Conservation (phyloP, 805 yeast species). For the Candida yuanshanica region DNA sequence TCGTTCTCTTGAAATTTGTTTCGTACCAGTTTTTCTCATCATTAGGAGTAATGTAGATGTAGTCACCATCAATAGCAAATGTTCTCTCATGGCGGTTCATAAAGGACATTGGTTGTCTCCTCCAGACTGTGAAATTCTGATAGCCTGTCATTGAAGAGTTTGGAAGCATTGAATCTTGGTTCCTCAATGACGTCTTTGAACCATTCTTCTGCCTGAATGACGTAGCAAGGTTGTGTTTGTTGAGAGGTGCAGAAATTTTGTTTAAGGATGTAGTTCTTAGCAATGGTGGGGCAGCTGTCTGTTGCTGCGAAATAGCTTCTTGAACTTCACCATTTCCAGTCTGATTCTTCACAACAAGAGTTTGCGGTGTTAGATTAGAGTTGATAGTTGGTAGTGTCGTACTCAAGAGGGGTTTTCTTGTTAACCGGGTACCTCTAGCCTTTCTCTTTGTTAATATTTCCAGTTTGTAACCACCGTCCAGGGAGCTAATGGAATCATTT, state of each 20-base stretch:
- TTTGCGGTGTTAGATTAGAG: conserved; percentile 25
- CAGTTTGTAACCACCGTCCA: conserved; percentile 35
- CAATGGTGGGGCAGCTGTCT: neutral
- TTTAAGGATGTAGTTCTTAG: conserved; percentile 1
- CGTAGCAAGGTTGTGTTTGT: conserved; percentile 13
- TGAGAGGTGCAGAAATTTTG: conserved; percentile 7
- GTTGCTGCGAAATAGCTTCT: neutral
- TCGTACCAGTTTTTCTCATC: conserved; percentile 74
- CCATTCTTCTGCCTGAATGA: conserved; percentile 31
- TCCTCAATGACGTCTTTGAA: conserved; percentile 26
- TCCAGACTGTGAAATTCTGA: conserved; percentile 81
- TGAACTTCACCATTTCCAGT: conserved; percentile 1
- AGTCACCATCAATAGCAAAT: conserved; percentile 90
- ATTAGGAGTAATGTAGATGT: conserved; percentile 81
- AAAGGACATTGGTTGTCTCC: conserved; percentile 82
- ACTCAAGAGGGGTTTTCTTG: conserved; percentile 21
- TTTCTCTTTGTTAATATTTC: conserved; percentile 39
- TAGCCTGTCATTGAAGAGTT: conserved; percentile 36
- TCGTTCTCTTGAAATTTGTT: conserved; percentile 65
- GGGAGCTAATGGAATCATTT: conserved; percentile 34
- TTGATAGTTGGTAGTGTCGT: conserved; percentile 25
- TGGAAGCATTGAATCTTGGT: conserved; percentile 15
- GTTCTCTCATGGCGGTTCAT: conserved; percentile 76
- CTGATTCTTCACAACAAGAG: conserved; percentile 15
- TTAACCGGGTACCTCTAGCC: conserved; percentile 31